These are phyloP conservation scores for Hypoxylon fuscum DNA, from an alignment of 495 filamentous ascomycete species.

Conservation along the genomic window DNA sequence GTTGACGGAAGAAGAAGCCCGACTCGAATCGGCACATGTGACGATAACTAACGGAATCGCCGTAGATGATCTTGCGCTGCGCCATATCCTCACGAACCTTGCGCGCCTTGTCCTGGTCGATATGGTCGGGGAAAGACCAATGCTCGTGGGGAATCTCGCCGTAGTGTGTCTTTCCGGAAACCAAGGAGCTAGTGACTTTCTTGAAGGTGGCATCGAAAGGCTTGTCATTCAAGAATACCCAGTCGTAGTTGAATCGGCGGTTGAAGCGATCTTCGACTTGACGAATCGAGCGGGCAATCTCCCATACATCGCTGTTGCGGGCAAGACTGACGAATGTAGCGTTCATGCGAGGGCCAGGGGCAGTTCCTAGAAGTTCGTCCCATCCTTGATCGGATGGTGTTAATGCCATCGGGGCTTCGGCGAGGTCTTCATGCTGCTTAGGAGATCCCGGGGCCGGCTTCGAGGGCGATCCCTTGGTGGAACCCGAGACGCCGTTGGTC, in stretches of 20 bases:
- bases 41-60: conserved; percentile 89
- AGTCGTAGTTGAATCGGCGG: conserved; percentile 93
- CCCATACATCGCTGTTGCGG: conserved; percentile 93
- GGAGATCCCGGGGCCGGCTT: conserved; percentile 48
- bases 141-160: conserved; percentile 84
- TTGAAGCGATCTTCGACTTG: conserved; percentile 98
- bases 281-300: conserved; percentile 92
- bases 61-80: conserved; percentile 89
- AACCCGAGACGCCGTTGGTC: conserved; percentile 33
- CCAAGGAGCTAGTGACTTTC: conserved; percentile 84
- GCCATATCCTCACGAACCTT: conserved; percentile 87
- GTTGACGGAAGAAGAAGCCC: conserved; percentile 91
- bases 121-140: conserved; percentile 89
- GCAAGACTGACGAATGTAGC: conserved; percentile 97
- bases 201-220: conserved; percentile 93
- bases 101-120: conserved; percentile 84
- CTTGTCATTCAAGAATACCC: conserved; percentile 98
- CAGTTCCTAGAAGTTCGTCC: conserved; percentile 61
- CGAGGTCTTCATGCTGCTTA: conserved; percentile 49
- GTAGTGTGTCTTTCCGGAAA: conserved; percentile 91
- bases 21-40: conserved; percentile 97
- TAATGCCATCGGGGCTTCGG: conserved; percentile 60
- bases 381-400: conserved; percentile 56
- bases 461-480: conserved; percentile 35
- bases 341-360: conserved; percentile 78